These are phyloP conservation scores for Trametes coccinea DNA, from an alignment of 768 basidiomycete genomes.

Conservation along the genomic window DNA sequence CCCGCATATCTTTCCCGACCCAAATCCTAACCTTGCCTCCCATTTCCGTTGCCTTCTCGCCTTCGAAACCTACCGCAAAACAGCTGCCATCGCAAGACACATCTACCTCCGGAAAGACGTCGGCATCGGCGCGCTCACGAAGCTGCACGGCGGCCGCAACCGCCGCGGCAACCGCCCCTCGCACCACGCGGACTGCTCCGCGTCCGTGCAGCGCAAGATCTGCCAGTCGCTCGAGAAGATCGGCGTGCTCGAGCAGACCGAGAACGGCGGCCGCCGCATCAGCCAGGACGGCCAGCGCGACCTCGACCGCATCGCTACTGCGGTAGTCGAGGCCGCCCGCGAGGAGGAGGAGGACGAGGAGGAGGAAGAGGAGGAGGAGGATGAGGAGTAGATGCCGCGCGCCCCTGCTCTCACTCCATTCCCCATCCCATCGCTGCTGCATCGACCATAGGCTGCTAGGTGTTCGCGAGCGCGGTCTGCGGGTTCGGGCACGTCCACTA, in stretches of 20 bases:
- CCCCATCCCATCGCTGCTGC: not conserved
- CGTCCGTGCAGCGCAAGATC: slow-evolving; percentile 90
- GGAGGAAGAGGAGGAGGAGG: slow-evolving; percentile 66
- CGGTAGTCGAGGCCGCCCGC: slow-evolving; percentile 77
- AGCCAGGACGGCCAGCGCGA: slow-evolving; percentile 96
- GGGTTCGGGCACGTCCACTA: slow-evolving; percentile 8
- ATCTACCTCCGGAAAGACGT: slow-evolving; percentile 99
- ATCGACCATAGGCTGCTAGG: slow-evolving; percentile 1
- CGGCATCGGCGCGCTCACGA: slow-evolving; percentile 89
- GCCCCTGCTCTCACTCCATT: not conserved
- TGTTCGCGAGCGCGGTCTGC: slow-evolving; percentile 13
- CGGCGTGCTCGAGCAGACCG: slow-evolving; percentile 91
- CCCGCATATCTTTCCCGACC: not conserved
- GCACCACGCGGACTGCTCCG: slow-evolving; percentile 86
- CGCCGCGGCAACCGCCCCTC: slow-evolving; percentile 95
- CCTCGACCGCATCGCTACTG: slow-evolving; percentile 90
- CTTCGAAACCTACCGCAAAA: not conserved
- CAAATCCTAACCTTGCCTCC: not conserved
- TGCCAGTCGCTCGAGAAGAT: slow-evolving; percentile 99
- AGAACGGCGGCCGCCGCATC: slow-evolving; percentile 94
- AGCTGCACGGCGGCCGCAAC: slow-evolving; percentile 96
- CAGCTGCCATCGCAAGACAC: slow-evolving; percentile 96
- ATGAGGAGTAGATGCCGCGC: slow-evolving; percentile 30
- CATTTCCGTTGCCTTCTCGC: not conserved
- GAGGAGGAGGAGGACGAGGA: slow-evolving; percentile 77